Evolutionary conservation across 2,329 filamentous ascomycete genomes (phyloP).

Genomic region (Talaromyces sp.): DNA sequence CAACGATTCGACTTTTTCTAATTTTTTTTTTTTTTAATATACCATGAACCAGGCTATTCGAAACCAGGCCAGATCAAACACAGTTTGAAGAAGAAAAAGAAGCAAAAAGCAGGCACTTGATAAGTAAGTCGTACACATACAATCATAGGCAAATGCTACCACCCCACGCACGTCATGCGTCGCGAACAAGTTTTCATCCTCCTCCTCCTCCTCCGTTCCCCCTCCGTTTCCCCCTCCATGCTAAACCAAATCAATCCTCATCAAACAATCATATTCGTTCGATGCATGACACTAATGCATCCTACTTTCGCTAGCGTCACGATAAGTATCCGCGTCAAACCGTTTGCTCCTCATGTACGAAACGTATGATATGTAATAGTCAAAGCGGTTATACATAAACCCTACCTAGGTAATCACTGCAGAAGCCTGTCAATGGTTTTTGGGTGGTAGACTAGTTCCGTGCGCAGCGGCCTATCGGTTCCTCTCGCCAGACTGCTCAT

Average conservation of each 20-base stretch:
- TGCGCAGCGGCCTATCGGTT: background rate
- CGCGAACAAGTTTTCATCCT: background rate
- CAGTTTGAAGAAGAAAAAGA: no score
- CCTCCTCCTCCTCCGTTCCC: background rate
- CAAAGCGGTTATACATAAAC: background rate
- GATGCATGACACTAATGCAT: background rate
- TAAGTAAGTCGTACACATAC: background rate
- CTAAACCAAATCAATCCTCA: background rate
- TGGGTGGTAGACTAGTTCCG: background rate
- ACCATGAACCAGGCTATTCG: background rate
- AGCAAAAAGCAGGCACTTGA: background rate
- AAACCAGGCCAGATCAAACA: background rate
- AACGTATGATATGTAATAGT: background rate
- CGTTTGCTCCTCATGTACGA: background rate
- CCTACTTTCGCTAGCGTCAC: background rate
- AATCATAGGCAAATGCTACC: background rate
- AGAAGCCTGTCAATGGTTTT: background rate
- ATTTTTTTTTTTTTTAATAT: no score
- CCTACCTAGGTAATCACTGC: background rate
- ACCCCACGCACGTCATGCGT: background rate
- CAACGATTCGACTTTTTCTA: no score
- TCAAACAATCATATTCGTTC: background rate
- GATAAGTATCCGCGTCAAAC: slow-evolving; percentile 1
- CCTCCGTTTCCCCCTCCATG: background rate
- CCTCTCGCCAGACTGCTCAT: background rate